Evolutionary conservation across 805 yeast species (phyloP), one percentile per base, ranked within the genome.

Genomic region (Spathaspora sp.): DNA sequence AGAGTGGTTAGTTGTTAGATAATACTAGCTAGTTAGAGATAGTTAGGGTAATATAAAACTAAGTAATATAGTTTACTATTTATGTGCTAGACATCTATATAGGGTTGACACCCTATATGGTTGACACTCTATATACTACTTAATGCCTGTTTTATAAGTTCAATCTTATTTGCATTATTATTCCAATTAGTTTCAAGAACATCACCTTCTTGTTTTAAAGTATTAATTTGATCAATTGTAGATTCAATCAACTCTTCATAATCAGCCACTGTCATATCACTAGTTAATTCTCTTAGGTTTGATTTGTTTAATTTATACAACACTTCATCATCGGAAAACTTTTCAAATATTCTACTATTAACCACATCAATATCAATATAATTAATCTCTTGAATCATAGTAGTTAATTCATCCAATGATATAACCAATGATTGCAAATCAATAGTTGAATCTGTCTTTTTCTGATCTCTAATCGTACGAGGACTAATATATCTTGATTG

Each of bases 111-210:
- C 6, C 26, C 26, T 23, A 23, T 23, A 23, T 23, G 26, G 26
- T 23, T 23, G 6, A 23, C n/a, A n/a, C n/a, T n/a, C n/a, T n/a
- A n/a, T n/a, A n/a, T n/a, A n/a, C 35, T 31, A 6, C 51, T 52
- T 29, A 68, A 54, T 9, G 62, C 60, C 6, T 60, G 58, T 48
- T 57, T 63, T 11, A 73, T 57, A 42, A 50, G 53, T 50, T 66
- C 73, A 47, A 74, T 50, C 51, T 62, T 66, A 17, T 53, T 54
- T 1, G 76, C 75, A 53, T 71, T 71, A 10, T 40, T 52, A 40
- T 61, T 57, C 78, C 78, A 74, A 31, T 65, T 55, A 47, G 64
- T 65, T 55, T 68, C 70, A 14, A 70, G 63, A 31, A 54, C 62
- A 0, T 68, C 59, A 1, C 75, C 72, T 44, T 64, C 66, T n/a